Conservation (phyloP, 2,329 filamentous ascomycete genomes). For the Decorospora gaudefroyi region DNA sequence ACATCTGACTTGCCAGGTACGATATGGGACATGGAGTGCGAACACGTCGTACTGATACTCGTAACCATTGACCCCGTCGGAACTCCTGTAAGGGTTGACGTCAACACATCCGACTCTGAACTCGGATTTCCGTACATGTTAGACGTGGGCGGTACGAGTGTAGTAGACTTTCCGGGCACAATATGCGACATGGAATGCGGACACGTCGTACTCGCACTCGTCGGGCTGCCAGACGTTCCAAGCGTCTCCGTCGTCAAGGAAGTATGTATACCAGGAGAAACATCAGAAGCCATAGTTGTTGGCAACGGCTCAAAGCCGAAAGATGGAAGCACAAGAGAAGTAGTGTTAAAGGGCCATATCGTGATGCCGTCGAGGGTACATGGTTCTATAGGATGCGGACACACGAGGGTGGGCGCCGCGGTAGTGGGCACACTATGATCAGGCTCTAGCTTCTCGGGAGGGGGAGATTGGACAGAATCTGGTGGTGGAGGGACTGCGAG, state of each 20-base stretch:
- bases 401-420: neutral
- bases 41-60: no score
- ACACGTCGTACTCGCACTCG: neutral
- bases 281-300: neutral
- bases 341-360: conserved; percentile 1
- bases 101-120: no score
- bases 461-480: neutral
- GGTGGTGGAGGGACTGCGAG: neutral
- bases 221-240: neutral
- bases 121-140: no score
- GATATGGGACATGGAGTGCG: no score
- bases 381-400: neutral
- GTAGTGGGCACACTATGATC: neutral
- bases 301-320: neutral
- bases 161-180: neutral
- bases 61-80: no score
- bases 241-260: neutral
- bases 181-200: conserved; percentile 5
- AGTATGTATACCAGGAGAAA: neutral
- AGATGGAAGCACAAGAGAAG: neutral
- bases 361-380: conserved; percentile 9
- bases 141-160: no score
- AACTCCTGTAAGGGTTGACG: no score
- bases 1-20: no score
- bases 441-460: neutral